Conservation (phyloP, 1,284 basidiomycete species). For the Spongispora temasekensis region DNA sequence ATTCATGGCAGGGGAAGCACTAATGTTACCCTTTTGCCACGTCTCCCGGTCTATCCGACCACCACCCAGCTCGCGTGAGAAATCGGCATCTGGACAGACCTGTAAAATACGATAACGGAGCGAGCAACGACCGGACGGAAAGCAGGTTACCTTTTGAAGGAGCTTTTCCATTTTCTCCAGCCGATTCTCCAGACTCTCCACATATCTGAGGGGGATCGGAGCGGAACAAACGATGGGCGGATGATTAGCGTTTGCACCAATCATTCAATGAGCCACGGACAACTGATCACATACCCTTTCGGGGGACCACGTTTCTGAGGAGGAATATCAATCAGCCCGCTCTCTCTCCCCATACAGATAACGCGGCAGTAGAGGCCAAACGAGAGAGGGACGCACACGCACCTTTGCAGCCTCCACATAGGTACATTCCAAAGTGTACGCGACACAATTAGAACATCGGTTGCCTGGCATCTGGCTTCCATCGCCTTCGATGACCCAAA, state of each 20-base stretch:
- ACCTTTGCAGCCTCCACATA: constrained; percentile 77
- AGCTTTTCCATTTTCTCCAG: constrained; percentile 74
- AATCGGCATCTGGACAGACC: constrained; percentile 54
- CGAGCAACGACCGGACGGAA: not conserved
- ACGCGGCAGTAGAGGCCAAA: not conserved
- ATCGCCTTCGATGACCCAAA: constrained; percentile 45
- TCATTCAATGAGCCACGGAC: no score
- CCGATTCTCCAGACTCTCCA: constrained; percentile 72
- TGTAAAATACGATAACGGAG: constrained; percentile 20
- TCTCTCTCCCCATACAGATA: no score
- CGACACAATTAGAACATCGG: constrained; percentile 77
- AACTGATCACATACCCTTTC: constrained; percentile 72
- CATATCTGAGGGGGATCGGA: constrained; percentile 50
- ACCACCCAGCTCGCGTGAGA: constrained; percentile 48
- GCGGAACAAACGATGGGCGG: not conserved
- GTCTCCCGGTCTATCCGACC: constrained; percentile 31
- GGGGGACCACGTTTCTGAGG: constrained; percentile 78
- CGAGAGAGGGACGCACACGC: constrained; percentile 15
- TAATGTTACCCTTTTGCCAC: constrained; percentile 39
- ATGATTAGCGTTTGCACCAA: not conserved
- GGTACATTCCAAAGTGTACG: constrained; percentile 74
- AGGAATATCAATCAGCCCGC: not conserved
- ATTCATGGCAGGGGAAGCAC: constrained; percentile 13
- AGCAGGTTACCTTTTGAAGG: constrained; percentile 48
- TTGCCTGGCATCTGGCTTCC: constrained; percentile 65